A percentile compares a stretch with the other conserved stretches of the same genome.
phyloP scores from a whole-genome alignment of 495 filamentous ascomycete genomes.

The Penicillium subrubescens region DNA sequence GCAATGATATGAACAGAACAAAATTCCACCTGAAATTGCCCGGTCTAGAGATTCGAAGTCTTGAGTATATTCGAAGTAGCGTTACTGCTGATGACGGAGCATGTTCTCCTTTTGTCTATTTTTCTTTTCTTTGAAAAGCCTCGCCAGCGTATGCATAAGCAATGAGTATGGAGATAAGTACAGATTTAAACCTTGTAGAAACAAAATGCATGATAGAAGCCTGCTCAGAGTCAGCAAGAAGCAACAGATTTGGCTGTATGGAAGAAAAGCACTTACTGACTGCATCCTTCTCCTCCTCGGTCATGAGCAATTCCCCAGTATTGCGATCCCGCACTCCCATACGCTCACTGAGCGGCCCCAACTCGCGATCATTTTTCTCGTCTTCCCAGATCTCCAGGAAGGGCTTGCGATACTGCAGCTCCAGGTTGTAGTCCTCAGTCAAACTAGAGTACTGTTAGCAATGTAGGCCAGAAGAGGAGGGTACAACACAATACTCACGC shows the following conservation, averaged over 20 bases:
- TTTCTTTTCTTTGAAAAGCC: neutral
- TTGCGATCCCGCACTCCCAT: slow-evolving; percentile 85
- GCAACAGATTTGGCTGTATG: neutral
- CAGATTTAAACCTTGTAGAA: slow-evolving; percentile 80
- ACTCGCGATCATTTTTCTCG: slow-evolving; percentile 76
- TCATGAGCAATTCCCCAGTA: slow-evolving; percentile 67
- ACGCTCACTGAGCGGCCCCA: slow-evolving; percentile 83
- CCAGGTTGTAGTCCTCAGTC: slow-evolving; percentile 94
- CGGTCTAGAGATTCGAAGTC: no score
- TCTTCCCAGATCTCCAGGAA: slow-evolving; percentile 90
- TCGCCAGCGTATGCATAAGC: neutral
- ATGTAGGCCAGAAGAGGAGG: no score
- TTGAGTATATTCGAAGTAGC: no score
- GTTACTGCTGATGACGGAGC: neutral
- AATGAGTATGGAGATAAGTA: neutral
- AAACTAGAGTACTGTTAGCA: slow-evolving; percentile 47
- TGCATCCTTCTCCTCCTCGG: slow-evolving; percentile 83
- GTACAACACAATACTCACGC: slow-evolving; percentile 46
- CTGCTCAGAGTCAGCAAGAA: slow-evolving; percentile 30
- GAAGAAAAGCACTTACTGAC: slow-evolving; percentile 54
- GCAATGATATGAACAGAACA: neutral
- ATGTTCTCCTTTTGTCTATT: neutral
- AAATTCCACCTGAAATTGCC: no score
- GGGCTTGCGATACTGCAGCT: slow-evolving; percentile 85
- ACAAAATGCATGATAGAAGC: slow-evolving; percentile 89